Percentiles rank a stretch among this genome's conserved stretches.
phyloP scores from a whole-genome alignment of 2,329 filamentous ascomycete genomes.

The Colletotrichum zoysiae region DNA sequence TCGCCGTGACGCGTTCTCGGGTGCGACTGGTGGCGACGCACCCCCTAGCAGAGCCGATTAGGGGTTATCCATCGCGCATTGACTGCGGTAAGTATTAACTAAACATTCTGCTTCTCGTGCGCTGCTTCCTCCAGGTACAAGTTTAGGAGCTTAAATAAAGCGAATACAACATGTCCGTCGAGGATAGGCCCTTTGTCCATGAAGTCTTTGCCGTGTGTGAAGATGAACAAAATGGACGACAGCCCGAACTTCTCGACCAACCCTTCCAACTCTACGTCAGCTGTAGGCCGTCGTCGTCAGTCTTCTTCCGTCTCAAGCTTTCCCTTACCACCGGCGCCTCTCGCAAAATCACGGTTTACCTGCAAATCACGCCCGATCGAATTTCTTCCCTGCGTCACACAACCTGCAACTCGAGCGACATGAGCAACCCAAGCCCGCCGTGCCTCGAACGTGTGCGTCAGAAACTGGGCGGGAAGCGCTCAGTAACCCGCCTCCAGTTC shows the following conservation, averaged over 20 bases:
- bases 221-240: slow-evolving; percentile 1
- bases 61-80: neutral
- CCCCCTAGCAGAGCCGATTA: too few species aligned
- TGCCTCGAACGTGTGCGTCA: neutral
- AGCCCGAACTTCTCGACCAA: neutral
- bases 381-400: neutral
- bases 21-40: too few species aligned
- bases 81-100: neutral
- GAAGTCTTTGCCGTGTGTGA: neutral
- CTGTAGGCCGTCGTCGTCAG: neutral
- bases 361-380: slow-evolving; percentile 3
- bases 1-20: too few species aligned
- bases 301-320: neutral
- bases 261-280: neutral
- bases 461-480: slow-evolving; percentile 5
- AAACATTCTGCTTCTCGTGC: neutral
- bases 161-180: neutral
- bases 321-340: neutral
- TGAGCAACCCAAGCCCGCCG: neutral
- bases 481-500: slow-evolving; percentile 22
- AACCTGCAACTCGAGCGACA: neutral
- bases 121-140: neutral
- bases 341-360: neutral
- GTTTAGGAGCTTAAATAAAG: neutral
- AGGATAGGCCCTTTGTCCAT: neutral